Percentiles rank a stretch among this genome's conserved stretches.
Conservation (phyloP, 2,329 filamentous ascomycete species). For the Scedosporium apiospermum region DNA sequence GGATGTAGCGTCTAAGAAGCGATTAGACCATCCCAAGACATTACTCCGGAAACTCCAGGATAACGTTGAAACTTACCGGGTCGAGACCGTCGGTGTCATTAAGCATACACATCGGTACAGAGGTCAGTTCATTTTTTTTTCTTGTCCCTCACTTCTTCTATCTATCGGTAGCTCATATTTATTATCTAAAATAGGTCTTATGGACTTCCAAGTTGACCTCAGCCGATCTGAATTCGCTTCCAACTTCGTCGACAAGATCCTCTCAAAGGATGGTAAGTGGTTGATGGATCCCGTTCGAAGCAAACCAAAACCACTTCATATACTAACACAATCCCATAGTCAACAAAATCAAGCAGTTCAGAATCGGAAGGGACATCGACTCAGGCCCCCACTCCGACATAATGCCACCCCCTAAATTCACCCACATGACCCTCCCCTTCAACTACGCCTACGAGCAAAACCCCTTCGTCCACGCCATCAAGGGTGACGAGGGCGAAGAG, state of each 20-base stretch:
- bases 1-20: slow-evolving; percentile 30
- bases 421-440: slow-evolving; percentile 64
- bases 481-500: slow-evolving; percentile 42
- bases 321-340: slow-evolving; percentile 23
- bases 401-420: slow-evolving; percentile 71
- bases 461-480: slow-evolving; percentile 57
- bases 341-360: slow-evolving; percentile 49
- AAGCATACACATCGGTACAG: slow-evolving; percentile 80
- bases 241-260: slow-evolving; percentile 59
- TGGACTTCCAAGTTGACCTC: slow-evolving; percentile 79
- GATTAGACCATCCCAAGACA: slow-evolving; percentile 42
- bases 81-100: slow-evolving; percentile 64
- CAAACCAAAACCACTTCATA: background rate
- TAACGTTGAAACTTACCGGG: slow-evolving; percentile 55
- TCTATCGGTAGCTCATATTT: no score
- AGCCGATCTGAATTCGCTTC: slow-evolving; percentile 59
- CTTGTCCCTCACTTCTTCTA: background rate
- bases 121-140: slow-evolving; percentile 29
- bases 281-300: background rate
- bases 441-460: slow-evolving; percentile 82
- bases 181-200: slow-evolving; percentile 39
- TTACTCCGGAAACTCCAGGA: slow-evolving; percentile 59
- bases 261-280: slow-evolving; percentile 58
- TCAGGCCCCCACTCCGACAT: slow-evolving; percentile 55
- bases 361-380: slow-evolving; percentile 54